Evolutionary conservation across 495 filamentous ascomycete genomes (phyloP).

Genomic region (Podospora bellae-mahoneyi): DNA sequence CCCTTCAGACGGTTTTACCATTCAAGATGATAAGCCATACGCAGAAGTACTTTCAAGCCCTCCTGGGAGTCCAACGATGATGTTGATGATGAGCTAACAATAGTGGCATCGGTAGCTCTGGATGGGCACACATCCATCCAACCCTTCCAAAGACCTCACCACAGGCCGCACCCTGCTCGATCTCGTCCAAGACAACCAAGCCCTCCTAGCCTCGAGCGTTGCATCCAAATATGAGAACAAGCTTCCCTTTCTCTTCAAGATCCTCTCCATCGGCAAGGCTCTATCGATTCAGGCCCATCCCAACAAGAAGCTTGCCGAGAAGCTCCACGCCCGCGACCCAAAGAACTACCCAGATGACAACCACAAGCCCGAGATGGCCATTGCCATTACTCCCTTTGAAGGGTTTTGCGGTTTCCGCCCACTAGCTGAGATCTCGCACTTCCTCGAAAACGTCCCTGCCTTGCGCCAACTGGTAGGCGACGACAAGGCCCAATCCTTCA

Average conservation of each 20-base stretch:
- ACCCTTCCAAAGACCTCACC: slow-evolving; percentile 82
- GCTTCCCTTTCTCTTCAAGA: slow-evolving; percentile 96
- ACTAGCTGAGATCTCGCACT: slow-evolving; percentile 78
- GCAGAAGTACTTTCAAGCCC: slow-evolving; percentile 61
- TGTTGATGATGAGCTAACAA: slow-evolving; percentile 1
- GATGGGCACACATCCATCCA: slow-evolving; percentile 98
- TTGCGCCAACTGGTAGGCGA: slow-evolving; percentile 76
- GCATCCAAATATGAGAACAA: slow-evolving; percentile 57
- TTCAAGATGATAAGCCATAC: slow-evolving; percentile 81
- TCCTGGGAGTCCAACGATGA: not conserved
- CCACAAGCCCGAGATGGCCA: slow-evolving; percentile 99
- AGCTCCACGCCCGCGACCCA: slow-evolving; percentile 77
- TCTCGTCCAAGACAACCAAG: slow-evolving; percentile 81
- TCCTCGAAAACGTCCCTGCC: slow-evolving; percentile 68
- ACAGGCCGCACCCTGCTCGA: slow-evolving; percentile 87
- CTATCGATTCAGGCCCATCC: slow-evolving; percentile 97
- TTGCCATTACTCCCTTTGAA: slow-evolving; percentile 93
- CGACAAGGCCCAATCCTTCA: slow-evolving; percentile 62
- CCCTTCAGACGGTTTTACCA: slow-evolving; percentile 63
- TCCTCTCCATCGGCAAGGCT: slow-evolving; percentile 88
- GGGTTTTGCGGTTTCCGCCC: slow-evolving; percentile 95
- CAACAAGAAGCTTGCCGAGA: slow-evolving; percentile 93
- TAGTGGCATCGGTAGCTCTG: slow-evolving; percentile 62
- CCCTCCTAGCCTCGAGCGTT: slow-evolving; percentile 69
- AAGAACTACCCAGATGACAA: slow-evolving; percentile 99